Conservation (phyloP, 345 rosid genomes). For the Eucalyptus curtisii region DNA sequence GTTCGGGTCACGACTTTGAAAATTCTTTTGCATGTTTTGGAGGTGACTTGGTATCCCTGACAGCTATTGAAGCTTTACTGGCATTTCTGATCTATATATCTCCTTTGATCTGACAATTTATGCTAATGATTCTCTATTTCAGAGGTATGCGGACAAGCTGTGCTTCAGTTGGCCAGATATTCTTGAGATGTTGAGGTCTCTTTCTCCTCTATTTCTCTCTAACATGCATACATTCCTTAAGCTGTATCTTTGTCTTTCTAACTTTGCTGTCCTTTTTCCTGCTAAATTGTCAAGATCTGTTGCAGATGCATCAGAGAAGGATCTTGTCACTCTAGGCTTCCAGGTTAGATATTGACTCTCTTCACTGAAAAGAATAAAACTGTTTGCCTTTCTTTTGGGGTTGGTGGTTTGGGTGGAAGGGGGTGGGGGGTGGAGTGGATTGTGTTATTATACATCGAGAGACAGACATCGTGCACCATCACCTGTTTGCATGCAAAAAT, state of each 20-base stretch:
- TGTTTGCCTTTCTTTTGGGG: neutral
- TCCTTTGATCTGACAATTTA: neutral
- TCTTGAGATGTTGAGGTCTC: slow-evolving; percentile 88
- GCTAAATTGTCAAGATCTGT: slow-evolving; percentile 50
- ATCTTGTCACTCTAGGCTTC: slow-evolving; percentile 81
- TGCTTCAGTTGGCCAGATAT: slow-evolving; percentile 79
- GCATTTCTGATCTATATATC: neutral
- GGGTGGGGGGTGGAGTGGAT: neutral
- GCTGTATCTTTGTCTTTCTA: neutral
- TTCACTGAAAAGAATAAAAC: neutral
- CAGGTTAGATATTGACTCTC: slow-evolving; percentile 44
- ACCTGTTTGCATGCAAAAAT: neutral
- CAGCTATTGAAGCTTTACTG: neutral
- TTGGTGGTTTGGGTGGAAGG: neutral
- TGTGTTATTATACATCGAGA: neutral
- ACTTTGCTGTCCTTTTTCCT: neutral
- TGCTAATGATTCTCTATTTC: neutral
- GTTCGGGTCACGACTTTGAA: slow-evolving; percentile 80
- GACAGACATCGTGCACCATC: neutral
- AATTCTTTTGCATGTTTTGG: slow-evolving; percentile 91
- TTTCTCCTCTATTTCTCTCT: neutral
- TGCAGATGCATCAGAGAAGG: slow-evolving; percentile 93
- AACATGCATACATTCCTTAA: neutral
- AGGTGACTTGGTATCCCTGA: slow-evolving; percentile 35
- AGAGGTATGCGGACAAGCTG: slow-evolving; percentile 93